Conservation (phyloP, 2,329 filamentous ascomycete species). For the Cercospora brassicicola region DNA sequence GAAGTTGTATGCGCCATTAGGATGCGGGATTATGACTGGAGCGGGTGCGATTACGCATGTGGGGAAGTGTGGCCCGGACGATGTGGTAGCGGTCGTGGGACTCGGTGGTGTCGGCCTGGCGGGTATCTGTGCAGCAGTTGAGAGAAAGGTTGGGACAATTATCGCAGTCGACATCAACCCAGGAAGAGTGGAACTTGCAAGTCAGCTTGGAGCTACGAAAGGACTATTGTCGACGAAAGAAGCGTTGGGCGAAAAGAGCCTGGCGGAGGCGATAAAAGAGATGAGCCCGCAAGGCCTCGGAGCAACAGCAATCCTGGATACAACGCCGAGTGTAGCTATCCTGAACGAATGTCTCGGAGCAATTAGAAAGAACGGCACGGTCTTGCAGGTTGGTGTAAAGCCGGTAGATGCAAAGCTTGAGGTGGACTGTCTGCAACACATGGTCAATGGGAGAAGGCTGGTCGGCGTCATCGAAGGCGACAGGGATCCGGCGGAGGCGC, state of each 20-base stretch:
- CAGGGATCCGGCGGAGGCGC: constrained; percentile 41
- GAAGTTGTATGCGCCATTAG: constrained; percentile 43
- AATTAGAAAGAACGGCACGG: constrained; percentile 47
- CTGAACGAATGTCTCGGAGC: constrained; percentile 44
- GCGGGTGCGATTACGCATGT: constrained; percentile 46
- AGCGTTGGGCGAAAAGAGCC: constrained; percentile 11
- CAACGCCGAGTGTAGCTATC: constrained; percentile 46
- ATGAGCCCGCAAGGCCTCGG: constrained; percentile 37
- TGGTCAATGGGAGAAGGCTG: constrained; percentile 48
- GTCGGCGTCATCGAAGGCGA: constrained; percentile 51
- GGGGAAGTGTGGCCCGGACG: constrained; percentile 31
- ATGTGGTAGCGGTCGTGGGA: constrained; percentile 43
- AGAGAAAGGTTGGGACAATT: constrained; percentile 38
- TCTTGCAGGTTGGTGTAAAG: constrained; percentile 51
- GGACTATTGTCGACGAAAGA: constrained; percentile 20
- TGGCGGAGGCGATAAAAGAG: constrained; percentile 20
- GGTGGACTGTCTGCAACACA: constrained; percentile 43
- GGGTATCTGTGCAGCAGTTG: constrained; percentile 44
- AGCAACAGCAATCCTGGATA: constrained; percentile 49
- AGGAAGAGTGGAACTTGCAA: constrained; percentile 46
- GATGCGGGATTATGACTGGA: constrained; percentile 50
- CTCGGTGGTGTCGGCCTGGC: constrained; percentile 46
- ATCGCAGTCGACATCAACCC: constrained; percentile 51
- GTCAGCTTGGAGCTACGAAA: constrained; percentile 47
- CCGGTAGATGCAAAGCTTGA: constrained; percentile 42